Base-by-base conservation (phyloP, 2,329 filamentous ascomycete species). In the Nothophaeocryptopus gaeumannii region DNA sequence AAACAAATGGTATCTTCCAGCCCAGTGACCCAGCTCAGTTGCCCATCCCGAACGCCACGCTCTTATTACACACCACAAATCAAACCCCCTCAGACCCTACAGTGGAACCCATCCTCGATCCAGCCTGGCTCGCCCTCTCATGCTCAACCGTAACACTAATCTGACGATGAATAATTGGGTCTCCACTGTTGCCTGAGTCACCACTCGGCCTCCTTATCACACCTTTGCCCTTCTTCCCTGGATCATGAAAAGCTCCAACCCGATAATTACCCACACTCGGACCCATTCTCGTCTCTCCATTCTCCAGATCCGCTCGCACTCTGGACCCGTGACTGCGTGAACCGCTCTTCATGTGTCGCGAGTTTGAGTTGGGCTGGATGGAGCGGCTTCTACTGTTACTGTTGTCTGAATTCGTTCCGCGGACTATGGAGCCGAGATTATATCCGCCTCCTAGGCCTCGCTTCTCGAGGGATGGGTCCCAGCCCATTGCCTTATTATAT, bases 131-230 rank as follows among this genome's bases (percentile, higher is more conserved):
- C 33, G 39, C 47, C 8, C 49, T 42, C 39, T 61, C 56, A 33
- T 47, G 47, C 54, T 58, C 56, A 7, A 61, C 53, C 2, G 52
- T 51, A 13, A 61, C 49, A 26, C 39, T 50, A 8, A 62, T 49
- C 36, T 63, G 51, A 37, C 58, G 46, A 41, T 58, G 35, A 33
- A 60, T 63, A n/a, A 61, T 60, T 10, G 59, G 59, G 50, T 61
- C 57, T 29, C 56, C 47, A 34, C 57, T 61, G 3, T 49, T 55
- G 9, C 49, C 47, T 14, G 55, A 58, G 1, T 39, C 45, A 13
- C 30, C 49, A 36, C 57, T 60, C n/a, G 51, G 37, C 9, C 42
- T 38, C 33, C 57, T 55, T 49, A 39, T 53, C 5, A 29, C 10
- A 11, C 20, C 14, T 33, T 56, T 54, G 29, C 47, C 50, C 14